Conservation (phyloP, 345 rosid species). For the Barbarea vulgaris region DNA sequence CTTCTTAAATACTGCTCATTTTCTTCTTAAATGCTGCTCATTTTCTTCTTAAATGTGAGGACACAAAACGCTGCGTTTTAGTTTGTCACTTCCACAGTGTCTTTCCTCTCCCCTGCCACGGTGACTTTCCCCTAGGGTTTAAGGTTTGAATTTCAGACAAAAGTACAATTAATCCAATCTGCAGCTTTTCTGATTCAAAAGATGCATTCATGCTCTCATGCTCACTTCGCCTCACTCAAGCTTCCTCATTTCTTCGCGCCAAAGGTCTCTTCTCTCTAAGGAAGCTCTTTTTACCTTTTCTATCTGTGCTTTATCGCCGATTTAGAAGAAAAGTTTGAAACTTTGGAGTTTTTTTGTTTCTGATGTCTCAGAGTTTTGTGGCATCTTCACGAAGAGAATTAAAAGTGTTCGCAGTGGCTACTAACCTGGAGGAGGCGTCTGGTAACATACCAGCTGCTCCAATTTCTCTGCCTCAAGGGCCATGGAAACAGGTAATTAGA, state of each 20-base stretch:
- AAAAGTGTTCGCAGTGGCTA: constrained; percentile 41
- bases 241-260: constrained; percentile 41
- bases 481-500: constrained; percentile 70
- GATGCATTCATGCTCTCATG: constrained; percentile 44
- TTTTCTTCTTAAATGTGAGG: no score
- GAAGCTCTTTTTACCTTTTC: not conserved
- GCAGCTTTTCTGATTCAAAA: constrained; percentile 4
- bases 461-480: constrained; percentile 75
- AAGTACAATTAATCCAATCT: not conserved
- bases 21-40: no score
- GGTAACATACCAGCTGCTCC: constrained; percentile 80
- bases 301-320: not conserved
- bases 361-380: constrained; percentile 19
- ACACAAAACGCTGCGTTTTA: no score
- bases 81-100: no score
- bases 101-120: no score
- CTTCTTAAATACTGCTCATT: no score
- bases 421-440: constrained; percentile 52
- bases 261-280: constrained; percentile 41
- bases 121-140: constrained; percentile 26
- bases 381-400: constrained; percentile 44
- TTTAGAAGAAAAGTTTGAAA: not conserved
- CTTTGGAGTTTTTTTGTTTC: not conserved
- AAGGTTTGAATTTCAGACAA: constrained; percentile 18
- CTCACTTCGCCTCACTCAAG: constrained; percentile 44